These are phyloP conservation scores for Teunomyces cretensis DNA, from an alignment of 805 yeast genomes.

Conservation along the genomic window DNA sequence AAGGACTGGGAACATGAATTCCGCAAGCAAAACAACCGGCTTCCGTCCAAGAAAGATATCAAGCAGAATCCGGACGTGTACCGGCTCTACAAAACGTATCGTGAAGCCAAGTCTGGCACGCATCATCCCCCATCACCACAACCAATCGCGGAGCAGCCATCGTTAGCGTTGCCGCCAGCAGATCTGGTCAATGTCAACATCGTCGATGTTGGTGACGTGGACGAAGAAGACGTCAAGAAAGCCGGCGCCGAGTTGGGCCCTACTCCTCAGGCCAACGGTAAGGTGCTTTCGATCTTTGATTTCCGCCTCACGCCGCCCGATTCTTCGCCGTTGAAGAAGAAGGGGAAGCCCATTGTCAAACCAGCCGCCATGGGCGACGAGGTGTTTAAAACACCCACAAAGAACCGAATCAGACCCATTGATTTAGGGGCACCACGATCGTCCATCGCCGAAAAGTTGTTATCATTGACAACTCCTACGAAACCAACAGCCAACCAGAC, in stretches of 20 bases:
- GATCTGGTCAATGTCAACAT: neutral
- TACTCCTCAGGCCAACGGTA: conserved; percentile 82
- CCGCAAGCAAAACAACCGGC: conserved; percentile 22
- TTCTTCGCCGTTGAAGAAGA: conserved; percentile 36
- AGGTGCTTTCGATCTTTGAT: conserved; percentile 73
- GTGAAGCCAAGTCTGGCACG: conserved; percentile 7
- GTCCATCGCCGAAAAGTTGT: conserved; percentile 7
- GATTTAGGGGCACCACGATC: neutral
- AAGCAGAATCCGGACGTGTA: conserved; percentile 27
- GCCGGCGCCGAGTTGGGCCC: conserved; percentile 62
- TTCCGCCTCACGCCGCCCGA: conserved; percentile 45
- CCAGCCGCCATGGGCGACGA: neutral
- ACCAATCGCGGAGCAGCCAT: neutral
- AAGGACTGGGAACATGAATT: conserved; percentile 43
- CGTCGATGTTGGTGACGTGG: conserved; percentile 35
- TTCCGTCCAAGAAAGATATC: conserved; percentile 36
- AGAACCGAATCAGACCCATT: conserved; percentile 7
- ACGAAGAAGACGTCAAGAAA: neutral
- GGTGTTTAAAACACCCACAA: conserved; percentile 38
- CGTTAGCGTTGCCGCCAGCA: neutral
- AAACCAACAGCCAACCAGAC: neutral
- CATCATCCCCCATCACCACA: neutral
- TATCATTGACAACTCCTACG: neutral
- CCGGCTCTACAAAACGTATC: conserved; percentile 34
- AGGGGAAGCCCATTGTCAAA: conserved; percentile 2